Base-by-base conservation (phyloP, 2,329 filamentous ascomycete species). In the Ceratocystis cubensis region DNA sequence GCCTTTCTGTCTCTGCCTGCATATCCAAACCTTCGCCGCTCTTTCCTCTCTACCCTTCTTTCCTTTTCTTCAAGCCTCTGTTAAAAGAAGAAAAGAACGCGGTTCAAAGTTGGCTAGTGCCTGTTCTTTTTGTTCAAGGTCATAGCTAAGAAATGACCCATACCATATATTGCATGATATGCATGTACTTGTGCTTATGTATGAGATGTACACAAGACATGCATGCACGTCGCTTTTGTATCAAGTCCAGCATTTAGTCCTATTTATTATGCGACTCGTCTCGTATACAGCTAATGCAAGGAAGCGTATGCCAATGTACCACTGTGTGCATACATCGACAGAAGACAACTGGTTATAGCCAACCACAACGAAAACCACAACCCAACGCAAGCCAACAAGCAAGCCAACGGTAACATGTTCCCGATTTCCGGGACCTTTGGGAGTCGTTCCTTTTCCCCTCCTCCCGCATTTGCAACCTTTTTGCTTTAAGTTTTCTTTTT, bases 341-440 rank as follows among this genome's bases (percentile, higher is more conserved):
- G 10, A 41, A 41, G 37, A 41, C 37, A 41, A 15, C 10, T 41
- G 37, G 13, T 41, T 41, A 41, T 41, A 41, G 37, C 37, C 37
- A 41, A 41, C 37, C 37, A 41, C 10, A 41, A 2, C 37, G 3
- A 41, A 41, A 41, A 3, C 37, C 37, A 41, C 10, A 41, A 41
- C 37, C 37, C 37, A 41, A 13, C 37, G 37, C 37, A 41, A 41
- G 37, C 17, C 46, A 50, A 22, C 46, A n/a, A n/a, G 10, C 7
- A 8, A 22, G 7, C n/a, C 48, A 4, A 50, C 48, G 48, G 48
- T 22, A 50, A 20, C 17, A 20, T 30, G 22, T 30, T 28, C 53
- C 53, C 53, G 53, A 30, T 57, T 57, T 30, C 53, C 22, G 53
- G 53, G 53, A 17, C 53, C 53, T 57, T 30, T 57, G 53, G 53